Evolutionary conservation across 805 yeast genomes (phyloP).

Genomic region (Candida caryicola): DNA sequence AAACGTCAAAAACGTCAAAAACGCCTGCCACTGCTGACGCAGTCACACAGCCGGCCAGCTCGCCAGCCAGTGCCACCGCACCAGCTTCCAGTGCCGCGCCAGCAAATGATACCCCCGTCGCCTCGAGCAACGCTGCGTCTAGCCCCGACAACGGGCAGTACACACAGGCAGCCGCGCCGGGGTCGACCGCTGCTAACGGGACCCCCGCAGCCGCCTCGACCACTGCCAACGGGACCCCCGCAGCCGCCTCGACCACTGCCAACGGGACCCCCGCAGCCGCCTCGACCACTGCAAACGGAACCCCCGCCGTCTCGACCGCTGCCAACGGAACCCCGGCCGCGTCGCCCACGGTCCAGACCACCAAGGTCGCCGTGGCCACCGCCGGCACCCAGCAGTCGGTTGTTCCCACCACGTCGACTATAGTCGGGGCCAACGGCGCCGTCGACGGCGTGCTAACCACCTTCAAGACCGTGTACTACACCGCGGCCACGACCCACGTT

Average conservation of each 20-base stretch:
- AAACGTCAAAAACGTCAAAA: too few species aligned
- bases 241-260: slow-evolving; percentile 2
- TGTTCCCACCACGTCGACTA: background rate
- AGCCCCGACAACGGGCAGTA: background rate
- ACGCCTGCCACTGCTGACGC: too few species aligned
- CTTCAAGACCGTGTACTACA: slow-evolving; percentile 4
- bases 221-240: slow-evolving; percentile 1
- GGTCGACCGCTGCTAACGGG: slow-evolving; percentile 1
- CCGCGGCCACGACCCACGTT: slow-evolving; percentile 5
- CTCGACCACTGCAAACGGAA: background rate
- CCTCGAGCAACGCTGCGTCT: slow-evolving; percentile 2
- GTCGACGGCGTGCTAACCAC: slow-evolving; percentile 1
- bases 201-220: slow-evolving; percentile 2
- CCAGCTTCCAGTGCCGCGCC: slow-evolving; percentile 6
- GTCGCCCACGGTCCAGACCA: background rate
- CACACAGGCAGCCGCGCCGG: background rate
- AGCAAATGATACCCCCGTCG: slow-evolving; percentile 2
- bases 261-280: background rate
- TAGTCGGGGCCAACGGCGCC: background rate
- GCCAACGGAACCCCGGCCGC: slow-evolving; percentile 2
- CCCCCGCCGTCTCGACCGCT: slow-evolving; percentile 4
- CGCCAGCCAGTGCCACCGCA: slow-evolving; percentile 5
- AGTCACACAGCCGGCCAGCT: too few species aligned
- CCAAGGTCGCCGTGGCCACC: background rate
- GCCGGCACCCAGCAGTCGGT: too few species aligned